Evolutionary conservation across 2,329 filamentous ascomycete species (phyloP).

Genomic region (Talaromyces sp.): DNA sequence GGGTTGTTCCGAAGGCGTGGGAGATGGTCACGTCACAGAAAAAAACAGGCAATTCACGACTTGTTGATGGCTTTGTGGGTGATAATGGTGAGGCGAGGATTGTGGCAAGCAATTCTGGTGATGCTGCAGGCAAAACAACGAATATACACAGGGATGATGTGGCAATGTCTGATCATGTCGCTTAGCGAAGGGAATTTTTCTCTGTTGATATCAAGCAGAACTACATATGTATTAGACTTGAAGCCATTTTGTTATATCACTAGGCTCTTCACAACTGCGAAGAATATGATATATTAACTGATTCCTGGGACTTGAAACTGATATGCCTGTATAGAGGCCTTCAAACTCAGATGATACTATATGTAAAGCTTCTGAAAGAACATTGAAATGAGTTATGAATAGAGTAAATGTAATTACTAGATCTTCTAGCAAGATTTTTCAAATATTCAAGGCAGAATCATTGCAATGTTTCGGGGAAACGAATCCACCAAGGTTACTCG

Average conservation of each 20-base stretch:
- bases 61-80: not conserved
- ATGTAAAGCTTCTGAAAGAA: no score
- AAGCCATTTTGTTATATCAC: not conserved
- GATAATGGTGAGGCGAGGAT: not conserved
- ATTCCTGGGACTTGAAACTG: no score
- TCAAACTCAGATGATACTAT: no score
- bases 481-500: not conserved
- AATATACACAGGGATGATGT: not conserved
- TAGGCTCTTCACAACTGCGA: no score
- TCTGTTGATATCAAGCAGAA: no score
- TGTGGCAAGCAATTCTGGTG: not conserved
- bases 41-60: not conserved
- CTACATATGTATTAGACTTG: no score
- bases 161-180: not conserved
- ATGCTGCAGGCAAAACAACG: not conserved
- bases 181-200: not conserved
- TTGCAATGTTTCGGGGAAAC: not conserved
- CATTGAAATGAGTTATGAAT: no score
- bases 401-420: no score
- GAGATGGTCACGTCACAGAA: not conserved
- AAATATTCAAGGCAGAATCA: no score
- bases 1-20: conserved; percentile 6
- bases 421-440: no score
- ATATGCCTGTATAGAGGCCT: no score
- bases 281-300: no score